phyloP scores from a whole-genome alignment of 1,284 basidiomycete species.

The Cryptococcus wingfieldii region DNA sequence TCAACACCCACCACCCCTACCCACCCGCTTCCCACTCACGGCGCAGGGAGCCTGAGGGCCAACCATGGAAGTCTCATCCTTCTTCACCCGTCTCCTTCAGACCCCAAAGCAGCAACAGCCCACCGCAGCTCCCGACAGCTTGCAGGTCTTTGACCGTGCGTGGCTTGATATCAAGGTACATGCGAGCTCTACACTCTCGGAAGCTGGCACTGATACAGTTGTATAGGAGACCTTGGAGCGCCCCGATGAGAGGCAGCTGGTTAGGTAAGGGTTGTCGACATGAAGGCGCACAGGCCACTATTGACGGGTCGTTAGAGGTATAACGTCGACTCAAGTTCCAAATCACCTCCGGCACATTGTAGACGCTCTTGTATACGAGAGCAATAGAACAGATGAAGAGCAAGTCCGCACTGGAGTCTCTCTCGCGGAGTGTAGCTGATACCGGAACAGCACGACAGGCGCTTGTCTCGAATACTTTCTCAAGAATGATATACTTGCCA shows the following conservation, averaged over 20 bases:
- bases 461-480: slow-evolving; percentile 85
- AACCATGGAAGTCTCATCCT: slow-evolving; percentile 40
- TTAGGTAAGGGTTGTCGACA: slow-evolving; percentile 19
- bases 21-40: background rate
- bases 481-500: slow-evolving; percentile 79
- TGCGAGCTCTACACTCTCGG: background rate
- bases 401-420: slow-evolving; percentile 51
- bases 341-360: slow-evolving; percentile 73
- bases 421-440: background rate
- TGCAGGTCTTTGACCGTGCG: slow-evolving; percentile 36
- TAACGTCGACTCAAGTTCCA: slow-evolving; percentile 75
- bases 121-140: slow-evolving; percentile 25
- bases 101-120: slow-evolving; percentile 22
- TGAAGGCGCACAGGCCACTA: background rate
- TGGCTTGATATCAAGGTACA: slow-evolving; percentile 37
- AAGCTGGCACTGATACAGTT: background rate
- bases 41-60: background rate
- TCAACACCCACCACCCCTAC: background rate
- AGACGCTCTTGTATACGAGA: slow-evolving; percentile 80
- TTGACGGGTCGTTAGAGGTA: slow-evolving; percentile 55
- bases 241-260: slow-evolving; percentile 45
- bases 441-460: slow-evolving; percentile 63
- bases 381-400: slow-evolving; percentile 76
- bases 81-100: slow-evolving; percentile 43
- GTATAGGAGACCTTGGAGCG: slow-evolving; percentile 38